Conservation (phyloP, 768 basidiomycete species). For the Boletus patriciae region DNA sequence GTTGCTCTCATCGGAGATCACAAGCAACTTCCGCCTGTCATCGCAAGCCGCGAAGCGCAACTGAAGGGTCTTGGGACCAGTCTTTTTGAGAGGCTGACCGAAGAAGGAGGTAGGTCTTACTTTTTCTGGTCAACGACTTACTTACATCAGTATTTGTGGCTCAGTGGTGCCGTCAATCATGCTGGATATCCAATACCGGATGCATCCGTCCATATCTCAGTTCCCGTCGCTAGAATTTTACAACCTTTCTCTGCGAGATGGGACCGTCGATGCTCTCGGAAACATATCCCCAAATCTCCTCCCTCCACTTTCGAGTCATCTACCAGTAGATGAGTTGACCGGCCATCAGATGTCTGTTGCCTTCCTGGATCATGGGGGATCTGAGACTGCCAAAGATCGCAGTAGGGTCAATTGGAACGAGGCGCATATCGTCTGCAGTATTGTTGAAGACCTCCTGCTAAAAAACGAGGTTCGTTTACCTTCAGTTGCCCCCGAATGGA, state of each 20-base stretch:
- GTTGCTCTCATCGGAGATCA: constrained; percentile 94
- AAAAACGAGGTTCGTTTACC: constrained; percentile 63
- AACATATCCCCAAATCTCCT: constrained; percentile 48
- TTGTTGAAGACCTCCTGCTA: constrained; percentile 80
- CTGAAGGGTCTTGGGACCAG: constrained; percentile 72
- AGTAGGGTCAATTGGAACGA: constrained; percentile 80
- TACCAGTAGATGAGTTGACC: constrained; percentile 37
- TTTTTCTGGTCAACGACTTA: background rate
- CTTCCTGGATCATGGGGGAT: constrained; percentile 77
- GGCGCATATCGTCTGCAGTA: constrained; percentile 70
- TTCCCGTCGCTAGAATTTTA: constrained; percentile 91
- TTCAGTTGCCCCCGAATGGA: background rate
- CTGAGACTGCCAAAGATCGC: constrained; percentile 64
- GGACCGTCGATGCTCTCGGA: constrained; percentile 60
- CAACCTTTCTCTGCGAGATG: constrained; percentile 64
- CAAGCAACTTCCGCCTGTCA: constrained; percentile 90
- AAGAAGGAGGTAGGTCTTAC: constrained; percentile 66
- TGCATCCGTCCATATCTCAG: constrained; percentile 87
- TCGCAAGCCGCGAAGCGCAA: constrained; percentile 73
- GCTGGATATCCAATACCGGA: constrained; percentile 93
- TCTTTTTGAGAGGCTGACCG: constrained; percentile 87
- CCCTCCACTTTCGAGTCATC: constrained; percentile 62
- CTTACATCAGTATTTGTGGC: constrained; percentile 9
- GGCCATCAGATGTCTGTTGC: constrained; percentile 61
- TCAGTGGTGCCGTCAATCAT: constrained; percentile 84